Evolutionary conservation across 805 yeast genomes (phyloP), one percentile per base, ranked within the genome.

Genomic region (Hyphopichia homilentoma): DNA sequence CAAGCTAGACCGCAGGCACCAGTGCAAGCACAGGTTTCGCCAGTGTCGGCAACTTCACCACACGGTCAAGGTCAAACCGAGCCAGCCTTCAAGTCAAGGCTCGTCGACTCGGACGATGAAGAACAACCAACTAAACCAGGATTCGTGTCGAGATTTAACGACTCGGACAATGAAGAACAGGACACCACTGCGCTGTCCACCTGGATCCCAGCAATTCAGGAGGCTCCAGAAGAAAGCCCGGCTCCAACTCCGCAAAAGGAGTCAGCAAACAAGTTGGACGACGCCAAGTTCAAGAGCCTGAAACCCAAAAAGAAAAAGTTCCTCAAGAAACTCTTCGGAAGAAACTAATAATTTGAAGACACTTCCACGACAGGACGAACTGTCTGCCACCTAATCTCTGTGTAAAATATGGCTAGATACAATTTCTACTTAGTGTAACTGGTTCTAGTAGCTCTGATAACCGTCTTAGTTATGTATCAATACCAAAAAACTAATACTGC

Each of bases 91-190:
- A 21, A 20, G 12, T 17, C 37, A 21, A 30, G 25, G 30, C 11
- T 16, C 13, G 23, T 25, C 19, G 25, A 20, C 15, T 35, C 47
- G 3, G 38, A 34, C 4, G 39, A 39, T 12, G 59, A 48, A 13
- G 44, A 16, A 6, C 23, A 17, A 6, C 12, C 11, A 9, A n/a
- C 20, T 14, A 5, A 14, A 19, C 7, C 32, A 14, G 57, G 54
- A 1, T 73, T 66, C 54, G 70, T 59, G 35, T 79, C 86, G 1
- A 65, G 85, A 44, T 72, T 79, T 40, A 65, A 63, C 4, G 87
- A 81, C 48, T 77, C 84, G 3, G 84, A 79, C 45, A 79, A 81
- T 9, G 85, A 79, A 30, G 54, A 35, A 14, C 30, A 33, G 9
- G 17, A 21, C 3, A n/a, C 30, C 11, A 7, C 26, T n/a, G 14